phyloP scores from a whole-genome alignment of 768 basidiomycete species.

The Boletus pseudo-olivaceus region DNA sequence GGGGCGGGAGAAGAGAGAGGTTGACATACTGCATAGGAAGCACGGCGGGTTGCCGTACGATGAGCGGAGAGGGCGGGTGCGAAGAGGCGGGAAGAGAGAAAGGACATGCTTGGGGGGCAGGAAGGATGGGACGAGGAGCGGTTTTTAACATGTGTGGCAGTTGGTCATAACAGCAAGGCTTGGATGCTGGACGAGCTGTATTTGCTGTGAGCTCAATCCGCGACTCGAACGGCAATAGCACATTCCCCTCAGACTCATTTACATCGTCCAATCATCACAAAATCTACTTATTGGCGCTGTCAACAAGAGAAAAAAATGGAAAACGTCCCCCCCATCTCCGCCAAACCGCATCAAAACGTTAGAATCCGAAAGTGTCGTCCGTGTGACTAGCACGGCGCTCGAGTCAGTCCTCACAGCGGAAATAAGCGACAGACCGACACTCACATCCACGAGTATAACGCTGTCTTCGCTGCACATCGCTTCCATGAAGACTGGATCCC shows the following conservation, averaged over 20 bases:
- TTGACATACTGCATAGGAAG: slow-evolving; percentile 53
- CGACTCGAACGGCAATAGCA: slow-evolving; percentile 23
- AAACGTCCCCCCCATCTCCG: neutral
- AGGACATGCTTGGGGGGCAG: slow-evolving; percentile 19
- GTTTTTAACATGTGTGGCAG: slow-evolving; percentile 24
- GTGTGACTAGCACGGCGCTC: slow-evolving; percentile 13
- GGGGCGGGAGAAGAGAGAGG: neutral
- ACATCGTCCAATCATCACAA: neutral
- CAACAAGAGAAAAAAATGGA: neutral
- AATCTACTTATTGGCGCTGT: neutral
- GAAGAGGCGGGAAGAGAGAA: slow-evolving; percentile 25
- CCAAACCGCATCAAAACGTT: slow-evolving; percentile 20
- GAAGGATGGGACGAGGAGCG: neutral
- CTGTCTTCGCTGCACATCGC: slow-evolving; percentile 58
- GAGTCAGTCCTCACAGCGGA: neutral
- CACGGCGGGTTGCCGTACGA: slow-evolving; percentile 42
- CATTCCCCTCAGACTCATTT: slow-evolving; percentile 12
- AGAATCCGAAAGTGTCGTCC: slow-evolving; percentile 28
- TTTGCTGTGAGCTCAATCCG: slow-evolving; percentile 28
- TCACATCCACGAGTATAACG: slow-evolving; percentile 49
- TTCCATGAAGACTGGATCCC: slow-evolving; percentile 16
- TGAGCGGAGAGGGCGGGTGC: slow-evolving; percentile 29
- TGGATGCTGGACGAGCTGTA: slow-evolving; percentile 19
- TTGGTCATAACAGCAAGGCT: slow-evolving; percentile 12
- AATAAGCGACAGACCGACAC: neutral